phyloP scores from a whole-genome alignment of 2,329 filamentous ascomycete genomes.

The Lachnellula hyalina region DNA sequence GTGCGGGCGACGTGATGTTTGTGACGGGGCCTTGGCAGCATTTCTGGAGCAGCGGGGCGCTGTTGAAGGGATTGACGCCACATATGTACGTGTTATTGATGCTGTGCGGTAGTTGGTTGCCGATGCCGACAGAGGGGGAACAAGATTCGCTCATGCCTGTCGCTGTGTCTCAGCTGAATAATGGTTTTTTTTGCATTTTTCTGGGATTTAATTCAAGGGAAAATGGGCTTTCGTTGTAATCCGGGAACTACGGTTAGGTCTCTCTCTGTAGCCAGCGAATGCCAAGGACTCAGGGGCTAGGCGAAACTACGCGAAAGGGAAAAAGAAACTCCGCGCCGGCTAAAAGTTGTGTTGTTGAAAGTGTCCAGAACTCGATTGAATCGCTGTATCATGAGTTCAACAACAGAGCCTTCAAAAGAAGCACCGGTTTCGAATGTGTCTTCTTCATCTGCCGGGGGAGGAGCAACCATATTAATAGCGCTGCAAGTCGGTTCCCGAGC shows the following conservation, averaged over 20 bases:
- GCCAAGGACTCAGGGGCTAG: not conserved
- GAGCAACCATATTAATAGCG: slow-evolving; percentile 58
- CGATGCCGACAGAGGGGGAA: not conserved
- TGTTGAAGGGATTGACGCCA: not conserved
- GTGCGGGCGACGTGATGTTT: not conserved
- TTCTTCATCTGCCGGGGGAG: slow-evolving; percentile 20
- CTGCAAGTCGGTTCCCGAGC: slow-evolving; percentile 84
- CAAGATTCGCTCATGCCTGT: not conserved
- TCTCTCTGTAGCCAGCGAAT: not conserved
- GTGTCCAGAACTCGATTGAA: not conserved
- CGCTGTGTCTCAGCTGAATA: not conserved
- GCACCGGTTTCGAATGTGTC: not conserved
- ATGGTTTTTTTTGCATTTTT: not conserved
- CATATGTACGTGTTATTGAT: not conserved
- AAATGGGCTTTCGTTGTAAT: too few relatives aligned
- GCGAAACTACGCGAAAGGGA: not conserved
- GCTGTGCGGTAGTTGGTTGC: not conserved
- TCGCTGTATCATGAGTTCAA: not conserved
- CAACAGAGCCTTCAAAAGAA: not conserved
- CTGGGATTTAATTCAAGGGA: too few relatives aligned
- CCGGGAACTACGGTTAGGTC: too few relatives aligned
- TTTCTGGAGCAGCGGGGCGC: not conserved
- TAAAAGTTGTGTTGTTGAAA: not conserved
- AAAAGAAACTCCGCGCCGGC: not conserved
- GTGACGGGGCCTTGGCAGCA: not conserved